Base-by-base conservation (phyloP, 805 yeast species). In the Wickerhamiella australiensis region DNA sequence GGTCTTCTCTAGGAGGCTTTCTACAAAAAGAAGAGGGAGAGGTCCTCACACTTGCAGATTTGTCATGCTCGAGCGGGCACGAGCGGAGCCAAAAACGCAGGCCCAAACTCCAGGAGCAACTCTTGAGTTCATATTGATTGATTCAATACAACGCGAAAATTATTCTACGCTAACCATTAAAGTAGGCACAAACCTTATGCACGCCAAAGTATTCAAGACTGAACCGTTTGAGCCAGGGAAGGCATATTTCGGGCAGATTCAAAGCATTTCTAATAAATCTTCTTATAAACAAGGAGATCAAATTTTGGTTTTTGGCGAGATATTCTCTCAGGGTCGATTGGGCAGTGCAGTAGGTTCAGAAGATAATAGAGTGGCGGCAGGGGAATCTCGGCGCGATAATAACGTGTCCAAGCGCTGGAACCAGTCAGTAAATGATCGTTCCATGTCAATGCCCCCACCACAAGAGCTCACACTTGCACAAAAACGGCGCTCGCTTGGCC, bases 1-100 rank as follows among this genome's bases (percentile, higher is more conserved):
- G n/a, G n/a, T n/a, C n/a, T n/a, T n/a, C n/a, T n/a, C n/a, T n/a
- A n/a, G n/a, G n/a, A n/a, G n/a, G n/a, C n/a, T n/a, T n/a, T n/a
- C n/a, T n/a, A n/a, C n/a, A n/a, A n/a, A n/a, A n/a, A n/a, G n/a
- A n/a, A n/a, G 29, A 26, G 29, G 29, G 29, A 26, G 29, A 26
- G n/a, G n/a, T n/a, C n/a, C n/a, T n/a, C n/a, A n/a, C n/a, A n/a
- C n/a, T 26, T 7, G 9, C 11, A 11, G 29, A 33, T 33, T 33
- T 33, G 38, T 33, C 18, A 33, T 33, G 38, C 21, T 33, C 20
- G 20, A 33, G 38, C 38, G 38, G 38, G 38, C 38, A 11, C 38
- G 38, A 5, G 21, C 38, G 15, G 21, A 33, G 20, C 38, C n/a
- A 18, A 20, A 33, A 20, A n/a, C 38, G 5, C 15, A 9, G 15